Evolutionary conservation across 768 basidiomycete genomes (phyloP).

Genomic region (Epithele typhae): DNA sequence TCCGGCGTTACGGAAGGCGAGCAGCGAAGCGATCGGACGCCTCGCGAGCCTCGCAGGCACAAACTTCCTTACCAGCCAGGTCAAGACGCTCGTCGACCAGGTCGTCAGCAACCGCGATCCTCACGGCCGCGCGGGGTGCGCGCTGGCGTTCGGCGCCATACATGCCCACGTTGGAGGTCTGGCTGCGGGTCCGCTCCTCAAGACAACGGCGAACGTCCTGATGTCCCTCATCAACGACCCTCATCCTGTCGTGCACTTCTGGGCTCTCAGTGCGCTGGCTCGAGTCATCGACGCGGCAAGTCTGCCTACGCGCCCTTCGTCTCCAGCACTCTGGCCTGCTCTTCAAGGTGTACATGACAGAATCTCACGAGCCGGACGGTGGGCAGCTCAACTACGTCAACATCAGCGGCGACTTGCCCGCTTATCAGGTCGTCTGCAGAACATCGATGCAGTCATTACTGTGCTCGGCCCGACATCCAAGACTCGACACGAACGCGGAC

Average conservation of each 20-base stretch:
- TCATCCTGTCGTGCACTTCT: constrained; percentile 94
- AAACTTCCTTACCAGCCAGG: constrained; percentile 77
- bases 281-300: constrained; percentile 90
- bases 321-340: constrained; percentile 86
- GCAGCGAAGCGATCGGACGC: constrained; percentile 87
- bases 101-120: constrained; percentile 95
- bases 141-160: constrained; percentile 87
- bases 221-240: constrained; percentile 96
- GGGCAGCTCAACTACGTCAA: constrained; percentile 81
- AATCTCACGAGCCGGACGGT: constrained; percentile 91
- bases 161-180: constrained; percentile 90
- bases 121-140: constrained; percentile 87
- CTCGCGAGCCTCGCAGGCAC: constrained; percentile 81
- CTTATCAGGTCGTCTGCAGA: constrained; percentile 90
- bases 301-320: constrained; percentile 85
- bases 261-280: constrained; percentile 81
- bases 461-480: constrained; percentile 95
- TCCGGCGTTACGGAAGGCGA: constrained; percentile 64
- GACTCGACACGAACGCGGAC: constrained; percentile 79
- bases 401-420: constrained; percentile 83
- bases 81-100: constrained; percentile 88
- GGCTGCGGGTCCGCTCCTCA: constrained; percentile 90
- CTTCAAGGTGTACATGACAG: constrained; percentile 83
- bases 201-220: constrained; percentile 92
- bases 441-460: constrained; percentile 90